phyloP scores from a whole-genome alignment of 1,284 basidiomycete species.

The Tilletia indica region DNA sequence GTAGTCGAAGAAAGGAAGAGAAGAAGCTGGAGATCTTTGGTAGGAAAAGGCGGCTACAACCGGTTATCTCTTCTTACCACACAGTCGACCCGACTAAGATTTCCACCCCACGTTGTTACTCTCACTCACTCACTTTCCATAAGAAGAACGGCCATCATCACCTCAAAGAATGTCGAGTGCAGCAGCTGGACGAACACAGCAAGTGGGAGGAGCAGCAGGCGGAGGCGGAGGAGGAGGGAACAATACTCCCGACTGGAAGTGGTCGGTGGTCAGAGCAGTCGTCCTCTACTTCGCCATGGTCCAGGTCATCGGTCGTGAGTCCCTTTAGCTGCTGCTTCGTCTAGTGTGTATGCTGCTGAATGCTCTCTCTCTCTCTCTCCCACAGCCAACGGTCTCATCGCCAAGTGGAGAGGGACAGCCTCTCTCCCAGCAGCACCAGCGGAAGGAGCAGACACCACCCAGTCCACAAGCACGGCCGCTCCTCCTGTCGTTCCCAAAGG shows the following conservation, averaged over 20 bases:
- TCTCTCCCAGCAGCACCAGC: not conserved
- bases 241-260: constrained; percentile 9
- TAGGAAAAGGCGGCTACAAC: not conserved
- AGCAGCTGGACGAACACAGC: not conserved
- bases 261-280: not conserved
- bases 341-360: not conserved
- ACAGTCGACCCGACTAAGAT: not conserved
- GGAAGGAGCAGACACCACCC: too few species aligned
- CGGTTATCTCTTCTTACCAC: not conserved
- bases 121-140: too few species aligned
- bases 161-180: not conserved
- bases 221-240: not conserved
- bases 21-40: too few species aligned
- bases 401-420: not conserved
- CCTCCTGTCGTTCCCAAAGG: too few species aligned
- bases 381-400: not conserved
- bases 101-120: not conserved
- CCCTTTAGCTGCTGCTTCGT: not conserved
- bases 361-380: not conserved
- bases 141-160: not conserved
- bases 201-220: not conserved
- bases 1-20: not conserved
- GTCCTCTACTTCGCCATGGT: constrained; percentile 14
- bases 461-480: too few species aligned
- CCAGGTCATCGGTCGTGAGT: not conserved